A percentile compares a stretch with the other conserved stretches of the same genome.
Conservation (phyloP, 2,329 filamentous ascomycete genomes). For the Aspergillus sp. region DNA sequence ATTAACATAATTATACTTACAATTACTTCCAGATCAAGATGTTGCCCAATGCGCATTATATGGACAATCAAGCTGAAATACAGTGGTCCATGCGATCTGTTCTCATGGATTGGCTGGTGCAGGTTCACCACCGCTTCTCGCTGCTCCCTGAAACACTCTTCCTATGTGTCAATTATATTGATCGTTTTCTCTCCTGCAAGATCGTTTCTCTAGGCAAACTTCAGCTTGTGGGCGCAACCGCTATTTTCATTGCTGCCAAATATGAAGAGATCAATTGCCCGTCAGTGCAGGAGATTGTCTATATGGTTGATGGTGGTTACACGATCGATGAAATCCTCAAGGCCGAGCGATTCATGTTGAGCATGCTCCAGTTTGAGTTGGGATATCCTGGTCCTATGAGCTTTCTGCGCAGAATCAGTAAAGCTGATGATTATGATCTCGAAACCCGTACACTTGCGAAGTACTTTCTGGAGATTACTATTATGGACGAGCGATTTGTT, state of each 20-base stretch:
- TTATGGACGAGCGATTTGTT: slow-evolving; percentile 98
- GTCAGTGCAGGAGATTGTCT: slow-evolving; percentile 91
- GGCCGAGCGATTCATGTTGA: slow-evolving; percentile 97
- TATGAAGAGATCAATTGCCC: slow-evolving; percentile 99
- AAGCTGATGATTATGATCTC: slow-evolving; percentile 95
- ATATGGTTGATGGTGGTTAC: slow-evolving; percentile 96
- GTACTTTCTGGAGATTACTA: slow-evolving; percentile 93
- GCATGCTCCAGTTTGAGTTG: slow-evolving; percentile 91
- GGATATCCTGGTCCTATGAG: slow-evolving; percentile 99
- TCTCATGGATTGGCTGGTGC: slow-evolving; percentile 96
- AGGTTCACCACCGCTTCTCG: slow-evolving; percentile 89
- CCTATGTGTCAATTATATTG: slow-evolving; percentile 93
- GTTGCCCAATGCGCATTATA: slow-evolving; percentile 88
- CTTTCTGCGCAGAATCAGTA: slow-evolving; percentile 94
- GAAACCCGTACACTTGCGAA: slow-evolving; percentile 95
- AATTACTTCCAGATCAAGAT: slow-evolving; percentile 63
- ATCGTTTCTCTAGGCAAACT: slow-evolving; percentile 92
- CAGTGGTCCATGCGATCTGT: slow-evolving; percentile 99
- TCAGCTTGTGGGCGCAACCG: slow-evolving; percentile 92
- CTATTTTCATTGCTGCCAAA: slow-evolving; percentile 93
- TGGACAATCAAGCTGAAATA: slow-evolving; percentile 96
- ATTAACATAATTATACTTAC: slow-evolving; percentile 20
- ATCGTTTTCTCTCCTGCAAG: slow-evolving; percentile 92
- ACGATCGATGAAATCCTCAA: slow-evolving; percentile 89
- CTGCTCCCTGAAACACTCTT: slow-evolving; percentile 94